phyloP scores from a whole-genome alignment of 208 protist genomes.

The Crithidia mellificae region DNA sequence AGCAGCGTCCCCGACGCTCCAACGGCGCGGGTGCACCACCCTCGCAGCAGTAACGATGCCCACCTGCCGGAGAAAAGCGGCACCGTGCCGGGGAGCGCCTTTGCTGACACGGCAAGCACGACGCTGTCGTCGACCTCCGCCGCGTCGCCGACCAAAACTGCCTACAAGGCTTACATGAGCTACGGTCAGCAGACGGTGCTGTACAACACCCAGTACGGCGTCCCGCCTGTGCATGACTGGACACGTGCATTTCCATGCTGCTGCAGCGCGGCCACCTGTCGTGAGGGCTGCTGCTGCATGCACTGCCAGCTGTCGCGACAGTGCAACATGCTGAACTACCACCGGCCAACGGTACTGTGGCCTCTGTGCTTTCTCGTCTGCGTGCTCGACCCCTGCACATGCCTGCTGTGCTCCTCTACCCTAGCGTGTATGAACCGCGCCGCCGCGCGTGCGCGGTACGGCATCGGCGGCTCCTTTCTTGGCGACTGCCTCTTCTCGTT shows the following conservation, averaged over 20 bases:
- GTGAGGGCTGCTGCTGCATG: slow-evolving; percentile 19
- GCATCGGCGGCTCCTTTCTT: slow-evolving; percentile 21
- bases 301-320: slow-evolving; percentile 30
- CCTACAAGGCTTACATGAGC: background rate
- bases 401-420: background rate
- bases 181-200: slow-evolving; percentile 8
- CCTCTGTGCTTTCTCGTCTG: slow-evolving; percentile 17
- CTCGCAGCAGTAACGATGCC: no score
- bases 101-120: no score
- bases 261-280: slow-evolving; percentile 6
- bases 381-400: slow-evolving; percentile 17
- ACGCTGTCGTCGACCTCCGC: background rate
- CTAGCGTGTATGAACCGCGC: slow-evolving; percentile 22
- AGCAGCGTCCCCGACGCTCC: no score
- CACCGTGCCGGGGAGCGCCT: no score
- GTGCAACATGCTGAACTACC: slow-evolving; percentile 26
- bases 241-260: slow-evolving; percentile 11
- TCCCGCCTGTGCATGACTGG: slow-evolving; percentile 7
- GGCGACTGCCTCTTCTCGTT: slow-evolving; percentile 13
- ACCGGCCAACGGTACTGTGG: slow-evolving; percentile 19
- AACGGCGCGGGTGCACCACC: no score
- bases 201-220: slow-evolving; percentile 2
- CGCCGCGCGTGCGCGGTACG: slow-evolving; percentile 22
- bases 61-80: no score
- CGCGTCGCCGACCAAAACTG: background rate